phyloP scores from a whole-genome alignment of 176 grass and related monocot genomes.

The Oryza officinalis region DNA sequence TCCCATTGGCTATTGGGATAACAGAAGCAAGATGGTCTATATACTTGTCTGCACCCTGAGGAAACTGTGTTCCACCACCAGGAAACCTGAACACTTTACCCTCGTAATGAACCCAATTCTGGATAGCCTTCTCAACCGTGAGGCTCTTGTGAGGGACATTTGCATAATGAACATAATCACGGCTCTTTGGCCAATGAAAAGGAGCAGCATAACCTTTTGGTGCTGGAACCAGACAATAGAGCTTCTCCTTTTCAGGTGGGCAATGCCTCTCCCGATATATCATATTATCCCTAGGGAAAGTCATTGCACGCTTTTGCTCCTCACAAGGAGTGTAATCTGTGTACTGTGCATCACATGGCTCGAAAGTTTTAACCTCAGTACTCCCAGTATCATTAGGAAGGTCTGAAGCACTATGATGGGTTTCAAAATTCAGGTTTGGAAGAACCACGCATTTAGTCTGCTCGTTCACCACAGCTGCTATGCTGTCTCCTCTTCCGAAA shows the following conservation, averaged over 20 bases:
- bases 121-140: constrained; percentile 86
- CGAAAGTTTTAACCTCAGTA: constrained; percentile 42
- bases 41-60: constrained; percentile 75
- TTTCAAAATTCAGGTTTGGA: constrained; percentile 67
- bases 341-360: constrained; percentile 62
- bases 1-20: constrained; percentile 62
- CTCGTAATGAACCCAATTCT: constrained; percentile 91
- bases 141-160: constrained; percentile 86
- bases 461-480: constrained; percentile 60
- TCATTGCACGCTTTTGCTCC: constrained; percentile 75
- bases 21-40: constrained; percentile 76
- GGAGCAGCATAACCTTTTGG: constrained; percentile 70
- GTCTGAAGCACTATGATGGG: constrained; percentile 60
- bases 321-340: constrained; percentile 93
- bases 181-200: constrained; percentile 83
- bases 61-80: constrained; percentile 86
- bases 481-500: constrained; percentile 69
- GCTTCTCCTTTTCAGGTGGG: constrained; percentile 60
- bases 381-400: constrained; percentile 34
- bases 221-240: constrained; percentile 76
- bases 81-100: constrained; percentile 85
- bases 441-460: constrained; percentile 61
- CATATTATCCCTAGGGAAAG: constrained; percentile 69
- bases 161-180: constrained; percentile 75
- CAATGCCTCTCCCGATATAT: constrained; percentile 87